Evolutionary conservation across 108 stramenopile genomes (phyloP).

Genomic region (Stephanodiscus triporus): DNA sequence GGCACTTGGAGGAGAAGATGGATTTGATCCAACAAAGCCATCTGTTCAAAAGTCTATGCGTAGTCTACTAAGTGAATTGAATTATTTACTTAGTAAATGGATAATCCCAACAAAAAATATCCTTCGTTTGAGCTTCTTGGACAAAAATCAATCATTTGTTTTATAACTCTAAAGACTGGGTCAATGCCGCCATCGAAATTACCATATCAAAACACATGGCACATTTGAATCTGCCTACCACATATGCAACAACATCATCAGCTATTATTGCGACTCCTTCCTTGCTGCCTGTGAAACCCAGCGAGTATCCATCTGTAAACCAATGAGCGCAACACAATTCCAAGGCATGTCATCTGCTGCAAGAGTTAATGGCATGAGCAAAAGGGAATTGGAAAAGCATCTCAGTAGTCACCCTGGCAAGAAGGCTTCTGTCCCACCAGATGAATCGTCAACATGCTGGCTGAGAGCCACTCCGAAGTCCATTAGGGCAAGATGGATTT

Average conservation of each 20-base stretch:
- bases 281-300: neutral
- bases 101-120: neutral
- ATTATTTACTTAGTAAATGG: constrained; percentile 2
- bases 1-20: neutral
- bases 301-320: too few relatives aligned
- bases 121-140: neutral
- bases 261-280: neutral
- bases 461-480: too few relatives aligned
- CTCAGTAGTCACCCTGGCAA: too few relatives aligned
- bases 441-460: too few relatives aligned
- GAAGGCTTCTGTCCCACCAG: too few relatives aligned
- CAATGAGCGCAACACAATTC: too few relatives aligned
- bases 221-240: neutral
- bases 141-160: neutral
- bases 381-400: too few relatives aligned
- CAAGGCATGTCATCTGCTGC: too few relatives aligned
- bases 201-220: neutral
- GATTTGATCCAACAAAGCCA: neutral
- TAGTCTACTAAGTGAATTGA: neutral
- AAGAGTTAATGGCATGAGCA: too few relatives aligned
- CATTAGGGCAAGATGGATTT: too few relatives aligned
- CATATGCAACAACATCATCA: neutral
- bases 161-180: neutral
- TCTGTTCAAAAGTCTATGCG: neutral
- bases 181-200: neutral